These are phyloP conservation scores for Boletus eberwhitei DNA, from an alignment of 768 basidiomycete species.

Conservation along the genomic window DNA sequence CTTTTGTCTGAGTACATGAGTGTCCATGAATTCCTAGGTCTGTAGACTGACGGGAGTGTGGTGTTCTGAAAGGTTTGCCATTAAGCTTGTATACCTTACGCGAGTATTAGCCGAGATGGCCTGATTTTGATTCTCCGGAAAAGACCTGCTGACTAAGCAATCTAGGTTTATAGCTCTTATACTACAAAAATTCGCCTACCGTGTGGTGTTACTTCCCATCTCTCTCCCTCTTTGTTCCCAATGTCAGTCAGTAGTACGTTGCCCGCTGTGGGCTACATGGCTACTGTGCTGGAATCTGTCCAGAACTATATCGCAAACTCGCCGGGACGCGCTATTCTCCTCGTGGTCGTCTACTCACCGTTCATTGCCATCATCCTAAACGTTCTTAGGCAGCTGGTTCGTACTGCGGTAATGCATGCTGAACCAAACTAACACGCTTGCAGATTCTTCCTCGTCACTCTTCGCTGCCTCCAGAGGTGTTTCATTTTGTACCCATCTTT, in stretches of 20 bases:
- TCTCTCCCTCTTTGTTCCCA: background rate
- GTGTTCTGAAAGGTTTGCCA: too few relatives aligned
- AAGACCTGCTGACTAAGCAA: constrained; percentile 25
- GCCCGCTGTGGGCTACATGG: constrained; percentile 25
- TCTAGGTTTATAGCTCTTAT: background rate
- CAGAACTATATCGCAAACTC: constrained; percentile 22
- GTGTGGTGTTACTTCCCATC: background rate
- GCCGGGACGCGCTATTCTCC: constrained; percentile 33
- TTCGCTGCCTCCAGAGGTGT: constrained; percentile 83
- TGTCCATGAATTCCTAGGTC: too few relatives aligned
- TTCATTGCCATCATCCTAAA: constrained; percentile 68
- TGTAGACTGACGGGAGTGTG: too few relatives aligned
- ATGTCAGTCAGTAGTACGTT: constrained; percentile 27
- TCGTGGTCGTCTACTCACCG: constrained; percentile 60
- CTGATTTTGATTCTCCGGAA: constrained; percentile 11
- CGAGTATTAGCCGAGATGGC: constrained; percentile 1
- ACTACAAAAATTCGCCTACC: constrained; percentile 4
- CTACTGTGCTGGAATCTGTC: constrained; percentile 13
- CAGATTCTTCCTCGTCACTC: constrained; percentile 68
- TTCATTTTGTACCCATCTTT: constrained; percentile 87
- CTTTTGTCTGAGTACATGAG: too few relatives aligned
- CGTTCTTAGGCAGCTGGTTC: constrained; percentile 73
- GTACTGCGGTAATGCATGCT: constrained; percentile 17
- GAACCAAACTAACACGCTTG: constrained; percentile 1
- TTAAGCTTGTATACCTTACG: too few relatives aligned